A percentile compares a stretch with the other conserved stretches of the same genome.
These are phyloP conservation scores for Podospora pseudoanserina DNA, from an alignment of 495 filamentous ascomycete species.

Conservation along the genomic window DNA sequence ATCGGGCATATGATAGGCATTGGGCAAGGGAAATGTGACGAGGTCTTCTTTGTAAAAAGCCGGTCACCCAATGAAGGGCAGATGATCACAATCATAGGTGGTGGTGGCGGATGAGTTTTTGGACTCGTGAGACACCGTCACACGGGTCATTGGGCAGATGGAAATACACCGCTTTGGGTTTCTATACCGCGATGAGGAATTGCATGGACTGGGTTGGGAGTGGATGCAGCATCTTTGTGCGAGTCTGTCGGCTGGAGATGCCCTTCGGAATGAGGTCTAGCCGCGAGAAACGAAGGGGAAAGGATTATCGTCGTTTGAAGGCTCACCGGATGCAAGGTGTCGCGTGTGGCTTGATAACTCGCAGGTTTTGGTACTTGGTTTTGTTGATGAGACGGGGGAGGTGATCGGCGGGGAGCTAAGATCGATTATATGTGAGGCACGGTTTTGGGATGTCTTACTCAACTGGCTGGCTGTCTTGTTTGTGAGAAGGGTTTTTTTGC, in stretches of 20 bases:
- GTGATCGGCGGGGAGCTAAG: background rate
- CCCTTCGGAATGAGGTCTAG: background rate
- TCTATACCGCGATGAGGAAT: background rate
- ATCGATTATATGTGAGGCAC: background rate
- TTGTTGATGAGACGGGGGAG: background rate
- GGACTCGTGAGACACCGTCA: background rate
- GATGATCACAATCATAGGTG: background rate
- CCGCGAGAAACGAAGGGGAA: background rate
- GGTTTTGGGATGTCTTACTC: background rate
- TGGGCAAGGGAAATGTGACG: background rate
- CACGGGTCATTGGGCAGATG: background rate
- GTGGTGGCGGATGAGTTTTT: background rate
- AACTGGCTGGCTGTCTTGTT: background rate
- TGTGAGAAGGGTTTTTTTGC: background rate
- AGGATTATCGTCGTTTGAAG: background rate
- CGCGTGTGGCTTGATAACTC: slow-evolving; percentile 2
- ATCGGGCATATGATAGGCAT: background rate
- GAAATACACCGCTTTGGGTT: background rate
- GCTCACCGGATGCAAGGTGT: background rate
- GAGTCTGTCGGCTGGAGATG: background rate
- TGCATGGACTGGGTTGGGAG: background rate
- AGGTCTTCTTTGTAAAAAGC: background rate
- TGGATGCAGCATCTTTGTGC: too few species aligned
- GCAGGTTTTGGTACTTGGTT: background rate
- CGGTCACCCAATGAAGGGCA: background rate